Percentiles rank a stretch among this genome's conserved stretches.
Conservation (phyloP, 1,284 basidiomycete genomes). For the Earliella scabrosa region DNA sequence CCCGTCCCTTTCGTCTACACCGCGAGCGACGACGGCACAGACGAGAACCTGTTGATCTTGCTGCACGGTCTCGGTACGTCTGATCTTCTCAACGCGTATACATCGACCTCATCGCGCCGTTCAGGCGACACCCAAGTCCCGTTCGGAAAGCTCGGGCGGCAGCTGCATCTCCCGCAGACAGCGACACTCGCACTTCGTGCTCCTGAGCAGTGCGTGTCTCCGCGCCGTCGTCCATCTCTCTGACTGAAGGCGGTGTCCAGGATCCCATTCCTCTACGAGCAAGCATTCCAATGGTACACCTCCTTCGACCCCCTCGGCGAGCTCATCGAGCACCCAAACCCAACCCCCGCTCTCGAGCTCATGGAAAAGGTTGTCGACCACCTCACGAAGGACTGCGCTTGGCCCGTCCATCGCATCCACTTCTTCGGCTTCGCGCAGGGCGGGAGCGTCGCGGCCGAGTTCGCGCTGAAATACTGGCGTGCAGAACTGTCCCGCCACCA, state of each 20-base stretch:
- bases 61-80: conserved; percentile 84
- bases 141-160: conserved; percentile 75
- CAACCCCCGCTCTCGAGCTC: conserved; percentile 64
- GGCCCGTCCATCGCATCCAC: conserved; percentile 75
- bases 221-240: not conserved
- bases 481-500: conserved; percentile 38
- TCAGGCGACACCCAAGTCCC: conserved; percentile 83
- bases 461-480: conserved; percentile 57
- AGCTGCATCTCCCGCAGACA: conserved; percentile 85
- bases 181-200: conserved; percentile 83
- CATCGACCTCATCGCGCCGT: not conserved
- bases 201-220: conserved; percentile 60
- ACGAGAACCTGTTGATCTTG: conserved; percentile 86
- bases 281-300: conserved; percentile 87
- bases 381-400: conserved; percentile 63
- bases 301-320: conserved; percentile 85
- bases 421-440: conserved; percentile 92
- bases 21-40: conserved; percentile 78
- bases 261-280: conserved; percentile 82
- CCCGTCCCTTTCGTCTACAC: conserved; percentile 65
- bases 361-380: conserved; percentile 59
- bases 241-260: conserved; percentile 37
- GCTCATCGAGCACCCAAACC: conserved; percentile 71
- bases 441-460: conserved; percentile 79
- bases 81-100: not conserved